These are phyloP conservation scores for Syzygium syzygioides DNA, from an alignment of 441 rosid genomes.

Conservation along the genomic window DNA sequence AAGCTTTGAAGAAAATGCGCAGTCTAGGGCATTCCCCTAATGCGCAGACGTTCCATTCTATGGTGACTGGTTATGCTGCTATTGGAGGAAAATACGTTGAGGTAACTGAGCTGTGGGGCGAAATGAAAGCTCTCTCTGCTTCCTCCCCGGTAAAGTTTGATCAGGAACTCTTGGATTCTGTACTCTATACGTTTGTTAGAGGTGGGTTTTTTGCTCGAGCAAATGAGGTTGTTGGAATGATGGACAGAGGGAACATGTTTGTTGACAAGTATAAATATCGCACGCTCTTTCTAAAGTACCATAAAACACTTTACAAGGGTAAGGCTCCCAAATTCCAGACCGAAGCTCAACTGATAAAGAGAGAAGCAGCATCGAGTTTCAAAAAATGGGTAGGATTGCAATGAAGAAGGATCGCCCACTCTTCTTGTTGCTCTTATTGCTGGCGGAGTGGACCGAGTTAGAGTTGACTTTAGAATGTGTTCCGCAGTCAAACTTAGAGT, in stretches of 20 bases:
- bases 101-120: conserved; percentile 94
- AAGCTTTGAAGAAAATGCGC: conserved; percentile 78
- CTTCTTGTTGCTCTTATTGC: not conserved
- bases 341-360: conserved; percentile 62
- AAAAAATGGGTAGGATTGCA: conserved; percentile 78
- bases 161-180: conserved; percentile 86
- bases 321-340: conserved; percentile 83
- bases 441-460: too few species aligned
- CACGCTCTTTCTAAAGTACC: conserved; percentile 81
- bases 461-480: not conserved
- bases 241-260: conserved; percentile 77
- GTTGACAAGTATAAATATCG: conserved; percentile 84
- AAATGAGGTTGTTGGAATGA: conserved; percentile 69
- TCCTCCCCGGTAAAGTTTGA: conserved; percentile 70
- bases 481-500: not conserved
- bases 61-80: conserved; percentile 90
- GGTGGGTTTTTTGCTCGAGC: conserved; percentile 88
- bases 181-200: conserved; percentile 77
- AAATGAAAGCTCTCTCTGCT: conserved; percentile 74
- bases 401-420: conserved; percentile 15
- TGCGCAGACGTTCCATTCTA: conserved; percentile 90
- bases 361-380: conserved; percentile 62
- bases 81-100: conserved; percentile 77
- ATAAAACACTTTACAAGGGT: conserved; percentile 79
- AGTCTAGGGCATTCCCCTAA: conserved; percentile 77